Conservation (phyloP, 108 stramenopile species). For the Asterionellopsis glacialis region DNA sequence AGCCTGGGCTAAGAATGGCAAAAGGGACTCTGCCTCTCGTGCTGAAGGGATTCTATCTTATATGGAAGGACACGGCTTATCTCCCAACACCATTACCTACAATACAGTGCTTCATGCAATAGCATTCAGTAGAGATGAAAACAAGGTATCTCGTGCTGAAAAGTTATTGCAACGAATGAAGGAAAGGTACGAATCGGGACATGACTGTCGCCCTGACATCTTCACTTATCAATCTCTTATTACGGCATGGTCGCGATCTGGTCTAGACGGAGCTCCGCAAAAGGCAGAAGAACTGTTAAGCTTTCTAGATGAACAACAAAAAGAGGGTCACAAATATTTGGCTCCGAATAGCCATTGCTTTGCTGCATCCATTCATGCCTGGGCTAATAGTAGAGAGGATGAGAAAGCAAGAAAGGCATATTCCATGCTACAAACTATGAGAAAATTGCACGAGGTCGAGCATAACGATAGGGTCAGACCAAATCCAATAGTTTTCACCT, state of each 20-base stretch:
- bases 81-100: slow-evolving; percentile 55
- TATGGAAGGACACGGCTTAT: slow-evolving; percentile 49
- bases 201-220: slow-evolving; percentile 25
- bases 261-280: slow-evolving; percentile 27
- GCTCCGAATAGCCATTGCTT: slow-evolving; percentile 30
- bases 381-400: slow-evolving; percentile 30
- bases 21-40: slow-evolving; percentile 26
- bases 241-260: slow-evolving; percentile 27
- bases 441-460: slow-evolving; percentile 24
- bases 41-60: slow-evolving; percentile 41
- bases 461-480: slow-evolving; percentile 27
- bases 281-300: slow-evolving; percentile 39
- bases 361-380: slow-evolving; percentile 46
- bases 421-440: slow-evolving; percentile 38
- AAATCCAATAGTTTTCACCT: slow-evolving; percentile 50
- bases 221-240: slow-evolving; percentile 32
- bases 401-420: slow-evolving; percentile 45
- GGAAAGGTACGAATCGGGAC: slow-evolving; percentile 20
- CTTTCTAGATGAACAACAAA: slow-evolving; percentile 12
- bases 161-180: slow-evolving; percentile 45
- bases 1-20: slow-evolving; percentile 33
- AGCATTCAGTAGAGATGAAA: slow-evolving; percentile 28
- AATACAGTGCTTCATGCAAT: slow-evolving; percentile 51
- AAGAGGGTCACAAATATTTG: slow-evolving; percentile 6
- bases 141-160: slow-evolving; percentile 35